Evolutionary conservation across 2,329 filamentous ascomycete species (phyloP).

Genomic region (Colletotrichum sp.): DNA sequence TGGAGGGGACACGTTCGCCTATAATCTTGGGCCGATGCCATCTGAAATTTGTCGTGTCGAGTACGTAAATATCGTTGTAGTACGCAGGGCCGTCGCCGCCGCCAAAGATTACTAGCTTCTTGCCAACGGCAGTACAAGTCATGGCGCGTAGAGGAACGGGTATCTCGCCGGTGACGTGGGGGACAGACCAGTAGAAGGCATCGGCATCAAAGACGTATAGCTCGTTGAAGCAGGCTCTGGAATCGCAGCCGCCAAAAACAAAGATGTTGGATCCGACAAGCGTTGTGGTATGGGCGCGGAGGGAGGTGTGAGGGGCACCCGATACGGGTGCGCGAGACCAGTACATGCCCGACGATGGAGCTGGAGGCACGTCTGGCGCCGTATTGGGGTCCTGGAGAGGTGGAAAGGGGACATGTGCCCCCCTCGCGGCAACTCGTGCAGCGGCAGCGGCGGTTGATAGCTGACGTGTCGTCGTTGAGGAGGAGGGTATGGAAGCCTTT

Average conservation of each 20-base stretch:
- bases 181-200: constrained; percentile 71
- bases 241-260: constrained; percentile 73
- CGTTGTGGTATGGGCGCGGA: constrained; percentile 71
- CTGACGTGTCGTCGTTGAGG: constrained; percentile 10
- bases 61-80: constrained; percentile 74
- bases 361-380: constrained; percentile 64
- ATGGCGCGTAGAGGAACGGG: constrained; percentile 71
- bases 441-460: not conserved
- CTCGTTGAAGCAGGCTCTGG: constrained; percentile 71
- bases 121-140: constrained; percentile 74
- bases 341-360: constrained; percentile 75
- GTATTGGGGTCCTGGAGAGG: constrained; percentile 60
- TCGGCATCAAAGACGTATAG: constrained; percentile 73
- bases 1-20: constrained; percentile 63
- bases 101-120: constrained; percentile 73
- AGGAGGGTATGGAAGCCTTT: constrained; percentile 21
- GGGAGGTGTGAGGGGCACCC: constrained; percentile 62
- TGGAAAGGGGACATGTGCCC: constrained; percentile 56
- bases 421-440: constrained; percentile 32
- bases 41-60: constrained; percentile 73
- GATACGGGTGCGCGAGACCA: constrained; percentile 72
- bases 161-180: constrained; percentile 68
- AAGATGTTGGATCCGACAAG: constrained; percentile 70
- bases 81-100: constrained; percentile 74
- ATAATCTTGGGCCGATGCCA: constrained; percentile 68